A percentile compares a stretch with the other conserved stretches of the same genome.
phyloP scores from a whole-genome alignment of 371 early-diverging fungal genomes.

The Coemansia linderi region DNA sequence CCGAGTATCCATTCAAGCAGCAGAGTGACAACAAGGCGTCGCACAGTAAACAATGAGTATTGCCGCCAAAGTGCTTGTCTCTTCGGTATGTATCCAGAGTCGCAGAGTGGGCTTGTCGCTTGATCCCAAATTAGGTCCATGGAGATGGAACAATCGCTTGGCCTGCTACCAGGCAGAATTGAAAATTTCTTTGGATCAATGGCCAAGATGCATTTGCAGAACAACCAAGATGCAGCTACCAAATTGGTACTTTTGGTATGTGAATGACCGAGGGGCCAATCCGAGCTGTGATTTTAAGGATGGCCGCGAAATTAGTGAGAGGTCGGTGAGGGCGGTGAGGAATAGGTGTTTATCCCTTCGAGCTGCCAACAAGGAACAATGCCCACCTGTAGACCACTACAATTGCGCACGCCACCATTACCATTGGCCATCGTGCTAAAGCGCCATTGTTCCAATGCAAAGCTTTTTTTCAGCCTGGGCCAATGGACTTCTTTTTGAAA shows the following conservation, averaged over 20 bases:
- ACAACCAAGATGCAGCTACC: background rate
- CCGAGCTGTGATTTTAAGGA: background rate
- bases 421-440: background rate
- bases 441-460: background rate
- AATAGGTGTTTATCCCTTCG: constrained; percentile 4
- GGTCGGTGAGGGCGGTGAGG: background rate
- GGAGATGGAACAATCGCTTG: constrained; percentile 10
- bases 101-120: background rate
- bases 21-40: constrained; percentile 2
- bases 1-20: constrained; percentile 1
- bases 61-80: background rate
- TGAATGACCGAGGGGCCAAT: background rate
- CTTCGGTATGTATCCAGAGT: constrained; percentile 5
- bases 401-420: background rate
- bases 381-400: background rate
- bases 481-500: background rate
- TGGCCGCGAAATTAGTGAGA: background rate
- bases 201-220: background rate
- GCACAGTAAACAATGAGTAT: background rate
- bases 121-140: constrained; percentile 24
- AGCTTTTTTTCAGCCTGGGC: background rate
- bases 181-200: background rate
- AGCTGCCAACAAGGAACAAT: background rate
- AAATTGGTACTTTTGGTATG: background rate
- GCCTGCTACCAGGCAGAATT: background rate